Evolutionary conservation across 208 protist genomes (phyloP), one percentile per base, ranked within the genome.

Genomic region (Porcisia hertigi): DNA sequence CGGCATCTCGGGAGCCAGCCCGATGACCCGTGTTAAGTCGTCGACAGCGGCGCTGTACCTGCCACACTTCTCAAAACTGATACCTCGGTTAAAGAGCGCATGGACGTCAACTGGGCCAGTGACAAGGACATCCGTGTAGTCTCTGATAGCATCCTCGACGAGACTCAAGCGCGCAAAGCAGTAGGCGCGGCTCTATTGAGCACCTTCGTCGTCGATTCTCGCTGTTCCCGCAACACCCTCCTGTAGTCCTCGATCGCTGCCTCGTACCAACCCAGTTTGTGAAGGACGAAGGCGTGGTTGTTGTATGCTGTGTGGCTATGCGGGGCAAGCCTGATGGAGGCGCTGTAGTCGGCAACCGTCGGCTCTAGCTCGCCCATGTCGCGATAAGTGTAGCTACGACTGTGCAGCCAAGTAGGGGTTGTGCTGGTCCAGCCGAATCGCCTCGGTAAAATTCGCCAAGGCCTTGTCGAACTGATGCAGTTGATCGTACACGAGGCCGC

Each of bases 141-240:
- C 94, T 20, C 53, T 41, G 62, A 98, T 86, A 6, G 95, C 94
- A 62, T 85, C 76, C 34, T 88, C 82, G 74, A 94, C 94, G 14
- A 85, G 43, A 2, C 79, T 85, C 12, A 87, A 67, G 39, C 88
- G 84, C 20, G 92, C 92, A 74, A 86, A 85, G 69, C 88, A 93
- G 80, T 96, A 96, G 43, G 89, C 89, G 57, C 92, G 88, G 80
- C 92, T 97, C 92, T 97, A 85, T 93, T 94, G 62, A 92, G 81
- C 66, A 88, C 88, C 72, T 90, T 94, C 71, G 88, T 57, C 14
- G 47, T 47, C 30, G 73, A 54, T 41, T 47, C 70, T 2, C 79
- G 70, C 55, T 64, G 71, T 65, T 89, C 83, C 2, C 81, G 69
- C 41, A 95, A 75, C 47, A 82, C 62, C 57, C 74, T 49, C 7